phyloP scores from a whole-genome alignment of 768 basidiomycete genomes.

The Gloeostereum incarnatum region DNA sequence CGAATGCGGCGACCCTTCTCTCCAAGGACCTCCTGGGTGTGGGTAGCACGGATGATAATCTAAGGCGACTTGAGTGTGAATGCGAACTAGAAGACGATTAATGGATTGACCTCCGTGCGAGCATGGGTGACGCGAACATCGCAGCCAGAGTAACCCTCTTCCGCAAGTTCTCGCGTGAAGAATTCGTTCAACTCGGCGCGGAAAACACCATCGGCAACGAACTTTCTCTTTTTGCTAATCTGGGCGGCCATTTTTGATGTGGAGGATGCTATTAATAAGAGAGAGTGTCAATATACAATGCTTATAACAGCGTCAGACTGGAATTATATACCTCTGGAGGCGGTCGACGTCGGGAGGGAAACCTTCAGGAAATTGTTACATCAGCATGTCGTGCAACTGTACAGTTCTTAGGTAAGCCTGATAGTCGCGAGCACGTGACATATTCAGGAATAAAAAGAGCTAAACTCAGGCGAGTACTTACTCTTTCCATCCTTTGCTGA shows the following conservation, averaged over 20 bases:
- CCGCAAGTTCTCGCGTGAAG: slow-evolving; percentile 95
- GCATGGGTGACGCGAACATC: slow-evolving; percentile 99
- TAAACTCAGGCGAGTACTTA: too few relatives aligned
- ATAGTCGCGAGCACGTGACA: too few relatives aligned
- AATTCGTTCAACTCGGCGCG: slow-evolving; percentile 99
- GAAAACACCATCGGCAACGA: slow-evolving; percentile 97
- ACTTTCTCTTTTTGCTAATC: slow-evolving; percentile 99
- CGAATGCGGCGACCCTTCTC: slow-evolving; percentile 99
- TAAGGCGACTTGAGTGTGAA: slow-evolving; percentile 16
- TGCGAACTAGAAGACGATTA: background rate
- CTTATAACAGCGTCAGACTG: too few relatives aligned
- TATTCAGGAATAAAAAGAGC: too few relatives aligned
- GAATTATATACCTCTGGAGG: too few relatives aligned
- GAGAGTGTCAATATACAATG: too few relatives aligned
- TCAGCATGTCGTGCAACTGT: too few relatives aligned
- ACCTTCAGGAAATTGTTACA: too few relatives aligned
- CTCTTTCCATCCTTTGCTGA: too few relatives aligned
- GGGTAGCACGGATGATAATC: slow-evolving; percentile 99
- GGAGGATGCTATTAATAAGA: slow-evolving; percentile 4
- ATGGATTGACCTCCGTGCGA: slow-evolving; percentile 76
- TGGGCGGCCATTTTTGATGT: slow-evolving; percentile 62
- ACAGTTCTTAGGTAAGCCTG: too few relatives aligned
- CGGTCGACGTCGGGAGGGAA: too few relatives aligned
- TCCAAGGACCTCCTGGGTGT: slow-evolving; percentile 97
- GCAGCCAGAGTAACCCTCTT: slow-evolving; percentile 99